Evolutionary conservation across 352 stramenopile genomes (phyloP).

Genomic region (Hyaloperonospora brassicae): DNA sequence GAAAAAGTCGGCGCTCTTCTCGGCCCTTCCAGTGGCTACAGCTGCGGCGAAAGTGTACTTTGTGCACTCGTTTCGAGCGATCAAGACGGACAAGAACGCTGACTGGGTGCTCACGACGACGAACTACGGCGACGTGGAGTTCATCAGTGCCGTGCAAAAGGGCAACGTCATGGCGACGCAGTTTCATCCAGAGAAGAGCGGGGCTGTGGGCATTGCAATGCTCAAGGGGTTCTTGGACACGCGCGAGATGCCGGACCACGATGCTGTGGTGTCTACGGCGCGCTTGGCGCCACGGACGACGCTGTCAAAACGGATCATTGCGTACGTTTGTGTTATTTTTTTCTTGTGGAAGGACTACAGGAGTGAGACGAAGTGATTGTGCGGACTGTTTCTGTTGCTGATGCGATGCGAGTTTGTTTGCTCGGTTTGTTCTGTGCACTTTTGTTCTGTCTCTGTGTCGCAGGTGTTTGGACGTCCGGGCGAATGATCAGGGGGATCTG

Average conservation of each 20-base stretch:
- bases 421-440: conserved; percentile 4
- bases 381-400: too few relatives aligned
- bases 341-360: too few relatives aligned
- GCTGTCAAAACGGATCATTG: conserved; percentile 93
- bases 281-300: conserved; percentile 41
- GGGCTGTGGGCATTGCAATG: conserved; percentile 87
- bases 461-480: conserved; percentile 93
- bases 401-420: neutral
- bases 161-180: conserved; percentile 96
- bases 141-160: conserved; percentile 91
- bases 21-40: conserved; percentile 29
- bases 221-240: conserved; percentile 91
- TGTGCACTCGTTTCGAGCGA: conserved; percentile 94
- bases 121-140: conserved; percentile 90
- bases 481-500: conserved; percentile 93
- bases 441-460: conserved; percentile 7
- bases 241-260: conserved; percentile 36
- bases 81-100: conserved; percentile 62
- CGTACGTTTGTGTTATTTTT: conserved; percentile 34
- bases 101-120: conserved; percentile 93
- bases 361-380: too few relatives aligned
- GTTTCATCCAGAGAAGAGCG: conserved; percentile 98
- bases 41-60: conserved; percentile 89
- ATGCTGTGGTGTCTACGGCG: conserved; percentile 31
- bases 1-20: conserved; percentile 77